Percentiles rank a stretch among this genome's conserved stretches.
Conservation (phyloP, 1,284 basidiomycete genomes). For the Ganoderma lucidum region DNA sequence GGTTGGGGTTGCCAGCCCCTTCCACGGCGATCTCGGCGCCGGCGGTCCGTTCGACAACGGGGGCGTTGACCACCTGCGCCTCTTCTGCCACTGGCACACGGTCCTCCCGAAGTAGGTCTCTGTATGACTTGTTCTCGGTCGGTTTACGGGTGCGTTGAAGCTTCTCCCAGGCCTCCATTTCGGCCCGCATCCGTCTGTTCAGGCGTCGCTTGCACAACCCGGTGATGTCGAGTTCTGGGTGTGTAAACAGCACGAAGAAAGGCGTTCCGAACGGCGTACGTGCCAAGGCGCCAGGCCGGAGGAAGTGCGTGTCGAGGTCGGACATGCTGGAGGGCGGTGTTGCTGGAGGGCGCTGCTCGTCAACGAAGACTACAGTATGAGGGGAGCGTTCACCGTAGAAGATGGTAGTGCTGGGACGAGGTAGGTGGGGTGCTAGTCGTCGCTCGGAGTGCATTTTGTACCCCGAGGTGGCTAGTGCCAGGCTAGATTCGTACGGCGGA, state of each 20-base stretch:
- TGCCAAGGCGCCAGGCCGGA: slow-evolving; percentile 1
- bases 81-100: slow-evolving; percentile 2
- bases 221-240: neutral
- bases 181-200: neutral
- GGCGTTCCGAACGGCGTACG: neutral
- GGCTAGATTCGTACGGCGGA: neutral
- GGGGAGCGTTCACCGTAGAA: neutral
- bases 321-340: neutral
- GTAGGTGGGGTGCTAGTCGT: neutral
- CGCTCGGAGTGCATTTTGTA: too few species aligned
- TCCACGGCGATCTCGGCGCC: neutral
- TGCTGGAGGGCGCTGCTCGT: neutral
- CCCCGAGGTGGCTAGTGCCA: neutral
- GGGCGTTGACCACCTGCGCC: neutral
- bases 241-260: neutral
- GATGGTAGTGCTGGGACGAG: neutral
- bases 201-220: neutral
- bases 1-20: neutral
- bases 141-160: neutral
- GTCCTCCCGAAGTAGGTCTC: slow-evolving; percentile 10
- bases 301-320: neutral
- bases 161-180: neutral
- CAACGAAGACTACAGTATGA: neutral
- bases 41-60: neutral
- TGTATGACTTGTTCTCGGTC: neutral